Base-by-base conservation (phyloP, 495 filamentous ascomycete genomes). In the Clohesyomyces aquaticus region DNA sequence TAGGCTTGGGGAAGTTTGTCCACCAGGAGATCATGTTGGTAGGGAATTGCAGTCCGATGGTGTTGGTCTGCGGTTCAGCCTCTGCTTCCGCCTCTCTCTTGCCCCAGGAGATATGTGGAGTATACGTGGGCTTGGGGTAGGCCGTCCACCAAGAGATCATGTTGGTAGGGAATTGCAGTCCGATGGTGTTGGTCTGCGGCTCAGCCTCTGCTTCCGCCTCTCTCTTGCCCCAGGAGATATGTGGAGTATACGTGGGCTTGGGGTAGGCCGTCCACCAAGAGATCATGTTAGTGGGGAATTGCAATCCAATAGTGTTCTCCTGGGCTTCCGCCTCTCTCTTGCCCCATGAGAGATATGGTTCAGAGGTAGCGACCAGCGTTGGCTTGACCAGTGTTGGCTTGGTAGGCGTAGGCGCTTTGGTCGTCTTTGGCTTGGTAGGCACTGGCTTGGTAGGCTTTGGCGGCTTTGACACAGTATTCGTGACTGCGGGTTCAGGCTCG, bases 141-240 rank as follows among this genome's bases (percentile, higher is more conserved):
- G 9, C 12, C 10, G 6, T 12, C 4, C 26, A 16, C 18, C n/a
- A 52, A 6, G 49, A 52, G 21, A 52, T 22, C 14, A 8, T 8
- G 8, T 47, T 6, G n/a, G 43, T 8, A 9, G 43, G 43, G 8
- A 8, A 8, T 4, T n/a, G 4, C 14, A 47, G 4, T 16, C 43
- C 43, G n/a, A n/a, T n/a, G 14, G 32, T 38, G 14, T n/a, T n/a
- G n/a, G n/a, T n/a, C n/a, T n/a, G n/a, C n/a, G n/a, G n/a, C n/a
- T 38, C 32, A 38, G 14, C 32, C n/a, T 48, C 6, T 23, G 45
- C 45, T 6, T 19, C 45, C n/a, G 45, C 45, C 18, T 48, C 45
- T 18, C 45, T 48, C 45, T 48, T 48, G n/a, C n/a, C 45, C 45
- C 55, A 58, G 21, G 32, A 45, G 21, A 58, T 47, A 10, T 48